Evolutionary conservation across 2,329 filamentous ascomycete genomes (phyloP).

Genomic region (Penicillium sp.): DNA sequence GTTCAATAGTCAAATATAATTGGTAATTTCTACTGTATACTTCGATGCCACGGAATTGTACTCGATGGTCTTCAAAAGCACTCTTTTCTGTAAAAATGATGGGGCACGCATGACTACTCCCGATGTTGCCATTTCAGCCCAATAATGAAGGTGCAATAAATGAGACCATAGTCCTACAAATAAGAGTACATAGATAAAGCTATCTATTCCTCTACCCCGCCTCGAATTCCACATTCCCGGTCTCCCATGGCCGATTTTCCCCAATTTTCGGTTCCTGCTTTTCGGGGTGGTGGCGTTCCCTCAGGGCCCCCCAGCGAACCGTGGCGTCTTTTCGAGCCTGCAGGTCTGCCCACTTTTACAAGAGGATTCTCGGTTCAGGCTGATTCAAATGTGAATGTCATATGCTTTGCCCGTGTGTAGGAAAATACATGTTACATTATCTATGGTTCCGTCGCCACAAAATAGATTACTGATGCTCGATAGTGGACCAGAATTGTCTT

Average conservation of each 20-base stretch:
- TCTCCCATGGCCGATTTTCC: background rate
- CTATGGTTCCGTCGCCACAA: background rate
- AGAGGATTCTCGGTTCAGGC: background rate
- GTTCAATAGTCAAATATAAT: background rate
- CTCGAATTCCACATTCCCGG: background rate
- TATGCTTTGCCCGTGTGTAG: background rate
- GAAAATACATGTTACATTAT: no score
- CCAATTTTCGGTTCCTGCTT: slow-evolving; percentile 6
- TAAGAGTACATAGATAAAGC: no score
- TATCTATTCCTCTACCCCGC: background rate
- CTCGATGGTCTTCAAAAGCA: background rate
- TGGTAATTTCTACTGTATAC: background rate
- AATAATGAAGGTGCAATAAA: background rate
- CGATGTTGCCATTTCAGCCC: background rate
- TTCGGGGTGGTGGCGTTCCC: slow-evolving; percentile 4
- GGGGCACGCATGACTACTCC: background rate
- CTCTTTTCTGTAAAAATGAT: background rate
- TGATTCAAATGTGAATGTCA: background rate
- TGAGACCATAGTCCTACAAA: no score
- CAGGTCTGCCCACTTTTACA: background rate
- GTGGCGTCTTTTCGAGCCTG: slow-evolving; percentile 4
- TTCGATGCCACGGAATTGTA: background rate
- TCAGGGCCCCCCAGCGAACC: slow-evolving; percentile 6
- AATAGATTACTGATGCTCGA: slow-evolving; percentile 5
- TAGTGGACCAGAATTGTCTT: background rate